Evolutionary conservation across 2,329 filamentous ascomycete species (phyloP).

Genomic region (Diaporthe vexans): DNA sequence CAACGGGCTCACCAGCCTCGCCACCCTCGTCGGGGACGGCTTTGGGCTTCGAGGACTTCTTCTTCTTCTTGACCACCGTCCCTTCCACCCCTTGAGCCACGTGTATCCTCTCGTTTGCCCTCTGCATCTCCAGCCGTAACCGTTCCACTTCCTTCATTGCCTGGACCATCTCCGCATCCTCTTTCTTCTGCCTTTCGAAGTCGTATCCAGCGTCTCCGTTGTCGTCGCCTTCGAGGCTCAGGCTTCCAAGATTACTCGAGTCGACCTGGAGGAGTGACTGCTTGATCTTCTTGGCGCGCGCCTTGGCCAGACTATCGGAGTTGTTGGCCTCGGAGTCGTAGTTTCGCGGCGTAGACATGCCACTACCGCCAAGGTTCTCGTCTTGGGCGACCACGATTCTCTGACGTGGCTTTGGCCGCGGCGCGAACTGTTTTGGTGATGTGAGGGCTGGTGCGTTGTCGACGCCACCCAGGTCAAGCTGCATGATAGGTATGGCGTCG

Average conservation of each 20-base stretch:
- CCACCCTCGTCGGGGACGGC: slow-evolving; percentile 38
- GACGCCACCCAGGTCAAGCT: slow-evolving; percentile 79
- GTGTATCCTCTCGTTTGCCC: slow-evolving; percentile 81
- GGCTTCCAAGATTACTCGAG: slow-evolving; percentile 81
- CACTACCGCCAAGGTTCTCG: slow-evolving; percentile 73
- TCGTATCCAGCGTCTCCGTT: slow-evolving; percentile 60
- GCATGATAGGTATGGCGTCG: slow-evolving; percentile 96
- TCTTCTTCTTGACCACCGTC: slow-evolving; percentile 76
- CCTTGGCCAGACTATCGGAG: slow-evolving; percentile 63
- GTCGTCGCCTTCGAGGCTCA: slow-evolving; percentile 71
- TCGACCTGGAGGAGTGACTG: slow-evolving; percentile 84
- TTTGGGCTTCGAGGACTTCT: slow-evolving; percentile 67
- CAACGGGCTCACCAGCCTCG: slow-evolving; percentile 50
- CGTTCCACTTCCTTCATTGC: slow-evolving; percentile 92
- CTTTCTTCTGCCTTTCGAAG: slow-evolving; percentile 76
- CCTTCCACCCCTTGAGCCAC: slow-evolving; percentile 79
- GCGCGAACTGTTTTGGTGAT: slow-evolving; percentile 45
- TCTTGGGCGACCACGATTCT: slow-evolving; percentile 79
- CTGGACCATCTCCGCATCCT: slow-evolving; percentile 89
- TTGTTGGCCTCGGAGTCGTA: slow-evolving; percentile 68
- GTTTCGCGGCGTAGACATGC: slow-evolving; percentile 62
- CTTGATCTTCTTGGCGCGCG: slow-evolving; percentile 66
- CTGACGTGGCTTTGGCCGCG: slow-evolving; percentile 62
- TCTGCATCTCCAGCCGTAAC: slow-evolving; percentile 89
- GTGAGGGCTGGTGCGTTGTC: slow-evolving; percentile 47